phyloP scores from a whole-genome alignment of 140 eudicot species.

The Cichorium intybus region DNA sequence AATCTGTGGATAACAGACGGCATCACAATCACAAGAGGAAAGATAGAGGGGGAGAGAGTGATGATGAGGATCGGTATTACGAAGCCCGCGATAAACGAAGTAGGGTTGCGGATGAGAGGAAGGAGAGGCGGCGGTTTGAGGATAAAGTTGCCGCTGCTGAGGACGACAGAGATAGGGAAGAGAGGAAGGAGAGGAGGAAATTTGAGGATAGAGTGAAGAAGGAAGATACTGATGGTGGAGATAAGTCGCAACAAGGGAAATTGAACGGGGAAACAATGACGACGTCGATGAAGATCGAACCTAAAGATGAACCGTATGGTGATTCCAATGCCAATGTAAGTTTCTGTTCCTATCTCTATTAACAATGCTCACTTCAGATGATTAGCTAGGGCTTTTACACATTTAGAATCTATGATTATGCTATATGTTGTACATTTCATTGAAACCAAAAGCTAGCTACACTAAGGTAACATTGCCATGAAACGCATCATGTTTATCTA shows the following conservation, averaged over 20 bases:
- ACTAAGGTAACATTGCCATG: no score
- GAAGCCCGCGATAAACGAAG: conserved; percentile 46
- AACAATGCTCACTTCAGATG: background rate
- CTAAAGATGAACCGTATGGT: conserved; percentile 27
- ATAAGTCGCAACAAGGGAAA: conserved; percentile 13
- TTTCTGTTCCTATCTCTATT: background rate
- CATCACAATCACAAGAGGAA: conserved; percentile 49
- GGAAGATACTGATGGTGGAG: conserved; percentile 25
- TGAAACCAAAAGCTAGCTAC: no score
- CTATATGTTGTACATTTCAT: background rate
- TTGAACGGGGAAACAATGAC: conserved; percentile 17
- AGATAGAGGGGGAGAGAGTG: conserved; percentile 49
- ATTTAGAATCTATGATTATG: background rate
- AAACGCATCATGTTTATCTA: no score
- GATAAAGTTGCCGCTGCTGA: conserved; percentile 49
- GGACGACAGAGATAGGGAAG: conserved; percentile 41
- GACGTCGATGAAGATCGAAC: conserved; percentile 31
- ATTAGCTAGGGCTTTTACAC: background rate
- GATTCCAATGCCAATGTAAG: conserved; percentile 78
- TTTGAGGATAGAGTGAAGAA: conserved; percentile 46
- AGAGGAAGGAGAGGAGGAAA: conserved; percentile 48
- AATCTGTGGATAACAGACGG: conserved; percentile 40
- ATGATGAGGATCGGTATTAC: conserved; percentile 50
- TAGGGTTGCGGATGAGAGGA: conserved; percentile 61
- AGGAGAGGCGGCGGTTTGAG: conserved; percentile 57